Percentiles rank a stretch among this genome's conserved stretches.
Evolutionary conservation across 2,329 filamentous ascomycete genomes (phyloP).

Genomic region (Penicillium sp.): DNA sequence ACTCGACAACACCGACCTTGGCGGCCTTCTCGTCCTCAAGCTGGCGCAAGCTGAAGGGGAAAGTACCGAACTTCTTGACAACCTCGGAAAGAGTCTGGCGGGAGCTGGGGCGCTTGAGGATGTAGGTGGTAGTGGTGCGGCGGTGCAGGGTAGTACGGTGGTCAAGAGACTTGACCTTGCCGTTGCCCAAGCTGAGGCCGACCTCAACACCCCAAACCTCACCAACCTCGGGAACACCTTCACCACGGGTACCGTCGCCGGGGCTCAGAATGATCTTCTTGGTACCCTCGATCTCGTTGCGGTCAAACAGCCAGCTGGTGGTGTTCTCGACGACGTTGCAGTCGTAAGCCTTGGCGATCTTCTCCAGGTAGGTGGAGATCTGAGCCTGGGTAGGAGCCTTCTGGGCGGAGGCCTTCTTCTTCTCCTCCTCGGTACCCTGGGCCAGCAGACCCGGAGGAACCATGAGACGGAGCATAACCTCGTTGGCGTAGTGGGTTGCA

Average conservation of each 20-base stretch:
- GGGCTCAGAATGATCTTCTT: constrained; percentile 93
- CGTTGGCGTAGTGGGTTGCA: constrained; percentile 92
- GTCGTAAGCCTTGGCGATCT: constrained; percentile 85
- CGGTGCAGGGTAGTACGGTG: constrained; percentile 90
- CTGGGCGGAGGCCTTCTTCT: constrained; percentile 79
- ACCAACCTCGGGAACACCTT: constrained; percentile 80
- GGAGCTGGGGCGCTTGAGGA: constrained; percentile 89
- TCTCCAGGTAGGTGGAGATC: constrained; percentile 85
- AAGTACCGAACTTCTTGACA: constrained; percentile 94
- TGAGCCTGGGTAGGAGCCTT: constrained; percentile 82
- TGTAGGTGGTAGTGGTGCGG: constrained; percentile 86
- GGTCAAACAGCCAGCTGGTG: constrained; percentile 93
- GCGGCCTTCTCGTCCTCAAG: constrained; percentile 94
- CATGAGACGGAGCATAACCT: constrained; percentile 87
- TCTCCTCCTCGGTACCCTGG: constrained; percentile 85
- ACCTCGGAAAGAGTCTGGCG: constrained; percentile 91
- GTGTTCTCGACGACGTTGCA: constrained; percentile 96
- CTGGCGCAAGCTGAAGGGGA: constrained; percentile 97
- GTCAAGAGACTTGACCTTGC: constrained; percentile 90
- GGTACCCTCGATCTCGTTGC: constrained; percentile 94
- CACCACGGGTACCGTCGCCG: constrained; percentile 83
- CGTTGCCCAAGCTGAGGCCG: constrained; percentile 82
- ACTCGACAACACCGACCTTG: constrained; percentile 94
- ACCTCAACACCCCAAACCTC: constrained; percentile 99
- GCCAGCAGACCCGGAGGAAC: constrained; percentile 84